Evolutionary conservation across 78 protist species (phyloP), one percentile per base, ranked within the genome.

Genomic region (Dictyostelium intermedium): DNA sequence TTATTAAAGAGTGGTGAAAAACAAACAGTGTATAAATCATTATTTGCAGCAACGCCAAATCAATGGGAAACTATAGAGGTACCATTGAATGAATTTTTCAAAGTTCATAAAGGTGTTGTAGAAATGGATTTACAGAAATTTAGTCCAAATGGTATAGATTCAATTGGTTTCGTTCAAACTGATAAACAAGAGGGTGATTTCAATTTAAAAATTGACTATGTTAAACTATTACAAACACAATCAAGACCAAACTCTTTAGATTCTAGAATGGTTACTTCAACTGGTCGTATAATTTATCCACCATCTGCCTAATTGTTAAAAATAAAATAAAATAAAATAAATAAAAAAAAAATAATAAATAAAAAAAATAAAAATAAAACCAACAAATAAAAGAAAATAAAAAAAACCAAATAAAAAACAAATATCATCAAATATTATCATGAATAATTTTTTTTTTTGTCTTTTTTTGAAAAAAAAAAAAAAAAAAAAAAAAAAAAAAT

Each of bases 31-130:
- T 89, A 89, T 39, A 89, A 89, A 69, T 25, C 85, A 89, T 43
- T 89, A 27, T 89, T 89, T 32, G 83, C 94, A 4, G 34, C 60
- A 3, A 56, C 85, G 10, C 56, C 56, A 43, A 20, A n/a, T 14
- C 82, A 77, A n/a, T 89, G 94, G 94, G 94, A 89, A n/a, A 72
- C 83, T 2, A n/a, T 89, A 0, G 87, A 89, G 4, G 37, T 89
- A 32, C 41, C 79, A 45, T 50, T 80, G 16, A 16, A 14, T 20
- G 70, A 89, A 35, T 89, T 89, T 47, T 89, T 70, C 73, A 89
- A 60, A 80, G 56, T 89, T 63, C 10, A 18, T 2, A 89, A 89
- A 50, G 94, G 94, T 30, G 53, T 23, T 16, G 85, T 89, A 13
- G 56, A 73, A 32, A 23, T 89, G 32, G 74, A 89, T 69, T 35